These are phyloP conservation scores for Tuber indicum DNA, from an alignment of 495 filamentous ascomycete species.

Conservation along the genomic window DNA sequence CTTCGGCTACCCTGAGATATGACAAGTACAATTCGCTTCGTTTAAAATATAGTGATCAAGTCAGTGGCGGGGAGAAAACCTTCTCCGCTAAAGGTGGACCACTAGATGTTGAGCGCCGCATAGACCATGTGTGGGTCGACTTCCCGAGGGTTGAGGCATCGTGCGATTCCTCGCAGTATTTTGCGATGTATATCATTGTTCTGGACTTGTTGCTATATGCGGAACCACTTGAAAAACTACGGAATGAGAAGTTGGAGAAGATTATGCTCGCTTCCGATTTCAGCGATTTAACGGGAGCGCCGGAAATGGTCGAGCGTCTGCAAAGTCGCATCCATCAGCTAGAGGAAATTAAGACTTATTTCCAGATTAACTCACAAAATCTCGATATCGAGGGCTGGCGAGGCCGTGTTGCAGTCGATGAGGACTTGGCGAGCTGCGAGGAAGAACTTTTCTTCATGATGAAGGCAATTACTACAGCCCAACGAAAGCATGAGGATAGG, in stretches of 20 bases:
- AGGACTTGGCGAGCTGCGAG: conserved; percentile 80
- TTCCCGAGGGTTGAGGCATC: conserved; percentile 87
- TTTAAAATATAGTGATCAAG: conserved; percentile 94
- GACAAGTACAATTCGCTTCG: conserved; percentile 98
- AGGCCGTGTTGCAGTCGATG: conserved; percentile 75
- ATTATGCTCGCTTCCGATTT: conserved; percentile 99
- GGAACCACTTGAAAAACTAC: conserved; percentile 90
- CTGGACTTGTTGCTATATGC: conserved; percentile 89
- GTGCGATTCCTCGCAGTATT: conserved; percentile 94
- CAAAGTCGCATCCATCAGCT: conserved; percentile 89
- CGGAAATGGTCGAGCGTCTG: conserved; percentile 84
- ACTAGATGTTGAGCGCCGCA: conserved; percentile 64
- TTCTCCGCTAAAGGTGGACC: conserved; percentile 47
- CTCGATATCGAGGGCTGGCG: conserved; percentile 88
- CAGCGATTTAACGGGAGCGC: conserved; percentile 87
- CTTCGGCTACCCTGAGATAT: conserved; percentile 85
- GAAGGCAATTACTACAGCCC: conserved; percentile 97
- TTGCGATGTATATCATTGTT: conserved; percentile 94
- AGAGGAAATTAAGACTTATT: conserved; percentile 93
- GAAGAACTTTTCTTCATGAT: conserved; percentile 99
- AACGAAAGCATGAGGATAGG: conserved; percentile 73
- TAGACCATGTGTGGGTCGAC: conserved; percentile 93
- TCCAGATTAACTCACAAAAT: conserved; percentile 83
- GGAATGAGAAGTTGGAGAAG: conserved; percentile 87
- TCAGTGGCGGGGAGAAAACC: conserved; percentile 51